Conservation (phyloP, 352 stramenopile genomes). For the Phytophthora meadii region DNA sequence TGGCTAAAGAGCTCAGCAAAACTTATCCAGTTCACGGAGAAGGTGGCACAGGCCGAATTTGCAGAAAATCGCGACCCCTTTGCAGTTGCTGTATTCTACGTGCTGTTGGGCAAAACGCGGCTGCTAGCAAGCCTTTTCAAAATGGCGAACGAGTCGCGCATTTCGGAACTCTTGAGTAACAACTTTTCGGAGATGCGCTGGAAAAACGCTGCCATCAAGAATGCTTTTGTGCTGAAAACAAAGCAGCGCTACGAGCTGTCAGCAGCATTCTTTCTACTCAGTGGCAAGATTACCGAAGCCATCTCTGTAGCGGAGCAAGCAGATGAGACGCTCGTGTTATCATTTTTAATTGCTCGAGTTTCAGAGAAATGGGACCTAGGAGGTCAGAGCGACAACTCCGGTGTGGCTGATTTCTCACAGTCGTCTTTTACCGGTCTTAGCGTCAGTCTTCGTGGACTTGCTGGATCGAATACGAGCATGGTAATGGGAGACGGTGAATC, state of each 20-base stretch:
- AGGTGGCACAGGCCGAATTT: slow-evolving; percentile 81
- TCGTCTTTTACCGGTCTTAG: slow-evolving; percentile 70
- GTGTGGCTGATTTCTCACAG: slow-evolving; percentile 34
- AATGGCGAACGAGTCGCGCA: slow-evolving; percentile 80
- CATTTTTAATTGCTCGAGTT: slow-evolving; percentile 82
- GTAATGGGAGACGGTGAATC: slow-evolving; percentile 9
- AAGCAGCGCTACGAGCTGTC: slow-evolving; percentile 86
- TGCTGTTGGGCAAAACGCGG: slow-evolving; percentile 85
- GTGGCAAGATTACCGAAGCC: slow-evolving; percentile 79
- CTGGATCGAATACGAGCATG: slow-evolving; percentile 3
- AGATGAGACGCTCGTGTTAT: slow-evolving; percentile 74
- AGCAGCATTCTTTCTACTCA: slow-evolving; percentile 85
- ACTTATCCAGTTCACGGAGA: slow-evolving; percentile 68
- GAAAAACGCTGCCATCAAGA: slow-evolving; percentile 91
- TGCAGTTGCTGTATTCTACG: slow-evolving; percentile 85
- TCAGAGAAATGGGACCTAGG: slow-evolving; percentile 79
- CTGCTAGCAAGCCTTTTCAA: slow-evolving; percentile 87
- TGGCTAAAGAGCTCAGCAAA: slow-evolving; percentile 73
- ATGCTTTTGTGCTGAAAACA: slow-evolving; percentile 88
- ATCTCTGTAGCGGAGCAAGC: slow-evolving; percentile 78
- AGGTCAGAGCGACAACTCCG: slow-evolving; percentile 31
- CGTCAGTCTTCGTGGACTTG: slow-evolving; percentile 45
- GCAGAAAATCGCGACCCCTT: slow-evolving; percentile 82
- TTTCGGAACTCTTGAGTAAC: slow-evolving; percentile 80
- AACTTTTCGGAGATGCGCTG: slow-evolving; percentile 85